Evolutionary conservation across 441 rosid species (phyloP).

Genomic region (Raphanus hybrid): DNA sequence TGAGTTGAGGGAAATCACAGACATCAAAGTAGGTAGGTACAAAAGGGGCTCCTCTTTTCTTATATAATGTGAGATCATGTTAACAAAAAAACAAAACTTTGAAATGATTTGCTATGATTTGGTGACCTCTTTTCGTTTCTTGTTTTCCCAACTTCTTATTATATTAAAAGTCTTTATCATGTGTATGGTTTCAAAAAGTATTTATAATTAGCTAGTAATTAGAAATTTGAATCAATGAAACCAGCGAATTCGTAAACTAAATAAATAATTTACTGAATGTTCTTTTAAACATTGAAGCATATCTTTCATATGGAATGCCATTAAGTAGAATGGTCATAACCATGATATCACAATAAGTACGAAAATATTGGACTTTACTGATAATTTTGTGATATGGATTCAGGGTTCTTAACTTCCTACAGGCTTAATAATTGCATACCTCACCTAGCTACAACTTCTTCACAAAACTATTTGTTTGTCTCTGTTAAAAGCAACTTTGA

Average conservation of each 20-base stretch:
- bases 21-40: slow-evolving; percentile 30
- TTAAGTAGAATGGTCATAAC: slow-evolving; percentile 10
- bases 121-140: slow-evolving; percentile 10
- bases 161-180: neutral
- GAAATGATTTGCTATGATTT: slow-evolving; percentile 22
- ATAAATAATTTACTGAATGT: neutral
- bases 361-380: neutral
- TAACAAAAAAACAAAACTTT: neutral
- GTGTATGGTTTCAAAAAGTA: neutral
- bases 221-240: slow-evolving; percentile 20
- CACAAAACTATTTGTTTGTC: slow-evolving; percentile 18
- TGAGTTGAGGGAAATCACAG: neutral
- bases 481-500: slow-evolving; percentile 29
- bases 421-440: slow-evolving; percentile 14
- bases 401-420: neutral
- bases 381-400: neutral
- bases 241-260: neutral
- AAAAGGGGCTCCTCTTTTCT: slow-evolving; percentile 32
- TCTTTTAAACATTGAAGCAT: neutral
- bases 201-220: neutral
- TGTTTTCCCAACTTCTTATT: neutral
- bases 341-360: neutral
- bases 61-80: slow-evolving; percentile 11
- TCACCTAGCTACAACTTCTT: slow-evolving; percentile 6
- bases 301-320: slow-evolving; percentile 2